Conservation (phyloP, 768 basidiomycete genomes). For the Podaxis sp. region DNA sequence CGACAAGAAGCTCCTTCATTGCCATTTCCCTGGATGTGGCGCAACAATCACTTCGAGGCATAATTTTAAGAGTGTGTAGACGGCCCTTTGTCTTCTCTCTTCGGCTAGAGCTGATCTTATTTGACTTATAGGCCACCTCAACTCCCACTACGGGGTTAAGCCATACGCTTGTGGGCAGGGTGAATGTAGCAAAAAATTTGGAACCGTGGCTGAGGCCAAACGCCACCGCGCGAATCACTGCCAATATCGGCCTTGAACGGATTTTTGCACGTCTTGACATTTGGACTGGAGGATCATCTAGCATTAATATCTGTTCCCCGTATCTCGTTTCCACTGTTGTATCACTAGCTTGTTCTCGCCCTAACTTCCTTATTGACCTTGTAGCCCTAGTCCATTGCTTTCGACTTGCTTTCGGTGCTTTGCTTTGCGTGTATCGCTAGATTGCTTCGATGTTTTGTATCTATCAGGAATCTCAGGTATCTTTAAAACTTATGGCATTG, state of each 20-base stretch:
- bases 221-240: slow-evolving; percentile 13
- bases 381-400: neutral
- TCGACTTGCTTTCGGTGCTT: neutral
- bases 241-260: neutral
- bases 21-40: slow-evolving; percentile 2
- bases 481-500: neutral
- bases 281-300: neutral
- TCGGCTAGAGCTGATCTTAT: neutral
- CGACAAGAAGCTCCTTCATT: slow-evolving; percentile 2
- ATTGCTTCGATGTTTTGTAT: neutral
- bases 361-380: neutral
- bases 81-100: neutral
- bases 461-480: neutral
- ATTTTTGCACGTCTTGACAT: neutral
- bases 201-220: slow-evolving; percentile 10
- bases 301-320: neutral
- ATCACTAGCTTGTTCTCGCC: neutral
- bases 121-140: neutral
- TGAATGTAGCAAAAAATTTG: neutral
- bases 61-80: slow-evolving; percentile 9
- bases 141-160: slow-evolving; percentile 8
- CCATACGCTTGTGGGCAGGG: slow-evolving; percentile 11
- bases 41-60: slow-evolving; percentile 14
- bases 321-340: neutral
- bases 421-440: neutral